phyloP scores from a whole-genome alignment of 192 early-diverging fungal species.

The Coemansia sp. region DNA sequence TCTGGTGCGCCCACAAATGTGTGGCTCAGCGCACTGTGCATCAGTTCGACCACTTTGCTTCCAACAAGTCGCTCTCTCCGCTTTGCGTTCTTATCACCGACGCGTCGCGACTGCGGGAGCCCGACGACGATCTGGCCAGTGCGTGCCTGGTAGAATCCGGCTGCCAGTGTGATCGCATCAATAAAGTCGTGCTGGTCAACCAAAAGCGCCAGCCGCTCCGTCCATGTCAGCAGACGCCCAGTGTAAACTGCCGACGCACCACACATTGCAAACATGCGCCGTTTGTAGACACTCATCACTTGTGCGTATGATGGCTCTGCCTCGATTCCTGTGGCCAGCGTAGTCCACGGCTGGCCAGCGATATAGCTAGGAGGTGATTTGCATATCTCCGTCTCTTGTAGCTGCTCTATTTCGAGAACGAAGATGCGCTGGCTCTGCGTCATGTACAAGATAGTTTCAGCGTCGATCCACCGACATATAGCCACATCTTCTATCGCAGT shows the following conservation, averaged over 20 bases:
- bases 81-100: conserved; percentile 17
- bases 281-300: conserved; percentile 31
- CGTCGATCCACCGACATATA: conserved; percentile 48
- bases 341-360: conserved; percentile 43
- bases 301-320: conserved; percentile 51
- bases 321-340: conserved; percentile 48
- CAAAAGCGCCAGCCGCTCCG: conserved; percentile 41
- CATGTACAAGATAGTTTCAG: conserved; percentile 37
- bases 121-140: conserved; percentile 51
- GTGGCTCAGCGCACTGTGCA: conserved; percentile 22
- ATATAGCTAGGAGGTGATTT: conserved; percentile 37
- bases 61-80: conserved; percentile 29
- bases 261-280: conserved; percentile 42
- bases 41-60: conserved; percentile 30
- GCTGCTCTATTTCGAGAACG: conserved; percentile 36
- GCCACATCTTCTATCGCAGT: conserved; percentile 45
- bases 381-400: conserved; percentile 41
- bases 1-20: conserved; percentile 5
- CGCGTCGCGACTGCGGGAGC: conserved; percentile 19
- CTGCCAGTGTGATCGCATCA: conserved; percentile 45
- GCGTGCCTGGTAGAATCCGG: conserved; percentile 37
- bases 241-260: conserved; percentile 29
- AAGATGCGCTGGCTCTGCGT: conserved; percentile 49
- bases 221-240: conserved; percentile 47
- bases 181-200: conserved; percentile 31